phyloP scores from a whole-genome alignment of 2,329 filamentous ascomycete genomes.

The Fusarium stilboides region DNA sequence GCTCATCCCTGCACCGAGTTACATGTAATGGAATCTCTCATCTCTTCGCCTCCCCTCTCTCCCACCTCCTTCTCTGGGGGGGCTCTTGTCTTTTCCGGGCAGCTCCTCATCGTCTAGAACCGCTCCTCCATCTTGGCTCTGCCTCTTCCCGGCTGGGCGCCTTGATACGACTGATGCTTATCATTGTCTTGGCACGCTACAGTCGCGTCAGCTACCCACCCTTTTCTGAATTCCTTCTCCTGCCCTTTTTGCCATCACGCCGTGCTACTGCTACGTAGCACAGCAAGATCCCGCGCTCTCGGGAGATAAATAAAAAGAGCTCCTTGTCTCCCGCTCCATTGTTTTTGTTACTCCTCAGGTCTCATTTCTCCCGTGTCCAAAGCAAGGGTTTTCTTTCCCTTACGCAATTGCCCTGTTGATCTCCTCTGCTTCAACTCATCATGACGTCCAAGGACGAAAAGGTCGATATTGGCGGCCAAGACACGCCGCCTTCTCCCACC shows the following conservation, averaged over 20 bases:
- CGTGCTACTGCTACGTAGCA: slow-evolving; percentile 11
- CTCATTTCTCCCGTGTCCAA: neutral
- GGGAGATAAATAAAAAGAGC: slow-evolving; percentile 32
- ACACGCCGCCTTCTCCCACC: slow-evolving; percentile 29
- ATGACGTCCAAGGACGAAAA: slow-evolving; percentile 47
- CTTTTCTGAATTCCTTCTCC: slow-evolving; percentile 27
- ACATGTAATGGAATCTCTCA: neutral
- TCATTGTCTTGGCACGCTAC: slow-evolving; percentile 41
- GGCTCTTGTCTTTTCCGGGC: neutral
- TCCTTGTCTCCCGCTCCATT: slow-evolving; percentile 15
- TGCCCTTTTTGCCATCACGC: slow-evolving; percentile 47
- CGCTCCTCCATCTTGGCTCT: slow-evolving; percentile 16
- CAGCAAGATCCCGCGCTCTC: slow-evolving; percentile 4
- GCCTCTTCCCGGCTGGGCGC: neutral
- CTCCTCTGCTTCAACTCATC: neutral
- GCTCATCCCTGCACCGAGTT: neutral
- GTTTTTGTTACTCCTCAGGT: slow-evolving; percentile 4
- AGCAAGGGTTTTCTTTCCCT: neutral
- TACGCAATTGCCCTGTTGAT: neutral
- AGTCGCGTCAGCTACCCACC: slow-evolving; percentile 1
- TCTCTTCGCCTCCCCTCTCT: neutral
- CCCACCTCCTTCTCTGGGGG: neutral
- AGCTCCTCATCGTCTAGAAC: slow-evolving; percentile 24
- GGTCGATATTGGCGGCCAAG: slow-evolving; percentile 30
- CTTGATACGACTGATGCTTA: slow-evolving; percentile 27